Conservation (phyloP, 2,329 filamentous ascomycete genomes). For the Ilyonectria robusta region DNA sequence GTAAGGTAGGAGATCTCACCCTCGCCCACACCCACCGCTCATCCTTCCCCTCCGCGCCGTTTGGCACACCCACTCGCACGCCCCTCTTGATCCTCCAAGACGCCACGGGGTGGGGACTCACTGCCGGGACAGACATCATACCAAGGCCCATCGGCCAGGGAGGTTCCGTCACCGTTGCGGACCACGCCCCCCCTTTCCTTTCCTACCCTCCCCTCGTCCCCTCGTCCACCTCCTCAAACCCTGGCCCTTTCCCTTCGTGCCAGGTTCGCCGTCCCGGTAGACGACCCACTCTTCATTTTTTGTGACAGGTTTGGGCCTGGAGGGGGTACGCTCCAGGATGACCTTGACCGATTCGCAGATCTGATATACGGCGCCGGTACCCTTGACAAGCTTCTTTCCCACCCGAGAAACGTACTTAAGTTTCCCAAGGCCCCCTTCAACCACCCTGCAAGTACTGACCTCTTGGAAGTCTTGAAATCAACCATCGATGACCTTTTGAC, state of each 20-base stretch:
- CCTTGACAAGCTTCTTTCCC: slow-evolving; percentile 48
- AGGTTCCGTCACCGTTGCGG: slow-evolving; percentile 41
- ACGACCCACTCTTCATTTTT: slow-evolving; percentile 42
- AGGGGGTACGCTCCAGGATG: slow-evolving; percentile 42
- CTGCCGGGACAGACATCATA: slow-evolving; percentile 45
- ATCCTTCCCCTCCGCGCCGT: slow-evolving; percentile 25
- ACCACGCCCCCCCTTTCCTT: slow-evolving; percentile 35
- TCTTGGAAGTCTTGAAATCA: slow-evolving; percentile 36
- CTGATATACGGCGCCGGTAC: slow-evolving; percentile 47
- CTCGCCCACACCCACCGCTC: slow-evolving; percentile 36
- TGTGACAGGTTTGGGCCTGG: slow-evolving; percentile 47
- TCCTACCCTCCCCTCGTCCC: slow-evolving; percentile 29
- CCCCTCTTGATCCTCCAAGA: slow-evolving; percentile 15
- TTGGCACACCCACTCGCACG: slow-evolving; percentile 35
- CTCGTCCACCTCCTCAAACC: slow-evolving; percentile 27
- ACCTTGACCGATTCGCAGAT: slow-evolving; percentile 45
- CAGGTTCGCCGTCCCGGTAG: slow-evolving; percentile 42
- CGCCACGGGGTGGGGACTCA: slow-evolving; percentile 39
- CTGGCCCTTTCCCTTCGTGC: slow-evolving; percentile 42
- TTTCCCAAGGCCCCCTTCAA: slow-evolving; percentile 46
- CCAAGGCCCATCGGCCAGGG: slow-evolving; percentile 40
- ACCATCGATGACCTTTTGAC: slow-evolving; percentile 34
- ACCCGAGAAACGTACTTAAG: slow-evolving; percentile 49
- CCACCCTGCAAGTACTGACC: slow-evolving; percentile 36
- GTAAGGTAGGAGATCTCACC: slow-evolving; percentile 38